Base-by-base conservation (phyloP, 441 rosid species). In the Arabidopsis hybrid region DNA sequence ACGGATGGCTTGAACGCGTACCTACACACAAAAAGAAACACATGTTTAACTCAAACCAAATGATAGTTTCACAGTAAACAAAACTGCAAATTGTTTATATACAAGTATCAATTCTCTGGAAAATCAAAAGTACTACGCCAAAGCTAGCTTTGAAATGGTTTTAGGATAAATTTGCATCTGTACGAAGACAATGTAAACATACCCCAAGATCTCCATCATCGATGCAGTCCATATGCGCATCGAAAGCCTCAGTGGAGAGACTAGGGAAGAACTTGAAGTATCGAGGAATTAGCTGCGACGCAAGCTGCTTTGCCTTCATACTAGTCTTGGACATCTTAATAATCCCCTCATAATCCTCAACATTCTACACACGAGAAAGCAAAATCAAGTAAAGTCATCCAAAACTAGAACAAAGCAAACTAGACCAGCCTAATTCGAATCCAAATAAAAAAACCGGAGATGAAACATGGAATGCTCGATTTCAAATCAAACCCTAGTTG, bases 221-320 rank as follows among this genome's bases (percentile, higher is more conserved):
- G 36, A 95, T 83, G 71, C 90, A 89, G 83, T 95, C 98, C 57
- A 93, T 74, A 83, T 86, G 99, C 2, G 92, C 86, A 71, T 95
- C 79, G 1, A 93, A 82, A 1, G 98, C 99, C 11, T 82, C 85
- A 47, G 67, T 78, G 36, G 89, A 81, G 26, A 93, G 88, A 77
- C 79, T 81, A 35, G 99, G 99, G 80, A 95, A 95, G 85, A 86
- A 95, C 86, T 91, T 93, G 85, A 93, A 93, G 87, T 89, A 95
- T 68, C 99, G 86, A 11, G 99, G 99, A 70, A 95, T 95, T n/a
- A 95, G 89, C 92, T 92, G 99, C 16, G 98, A 97, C 0, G 96
- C 97, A 83, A 95, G 85, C 73, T 95, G 99, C 79, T 91, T 95
- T 1, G 97, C 87, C 87, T 93, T 93, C 51, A 84, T 67, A 63